Conservation (phyloP, 441 rosid species). For the Geranium incanum region DNA sequence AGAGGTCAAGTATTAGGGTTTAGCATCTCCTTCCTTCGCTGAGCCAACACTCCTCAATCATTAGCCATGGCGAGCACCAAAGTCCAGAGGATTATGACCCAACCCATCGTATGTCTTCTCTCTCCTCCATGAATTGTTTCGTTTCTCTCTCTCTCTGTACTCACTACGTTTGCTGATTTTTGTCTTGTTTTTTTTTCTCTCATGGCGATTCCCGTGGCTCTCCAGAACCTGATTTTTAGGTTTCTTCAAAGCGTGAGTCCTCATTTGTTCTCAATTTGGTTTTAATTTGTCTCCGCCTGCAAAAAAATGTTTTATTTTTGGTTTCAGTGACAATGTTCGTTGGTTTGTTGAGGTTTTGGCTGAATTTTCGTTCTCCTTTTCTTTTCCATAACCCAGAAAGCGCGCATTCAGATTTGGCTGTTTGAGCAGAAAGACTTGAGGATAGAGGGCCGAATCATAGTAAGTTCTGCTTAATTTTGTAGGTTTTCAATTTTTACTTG, state of each 20-base stretch:
- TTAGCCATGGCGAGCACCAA: constrained; percentile 78
- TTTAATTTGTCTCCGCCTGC: neutral
- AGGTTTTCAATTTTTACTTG: neutral
- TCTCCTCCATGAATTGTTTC: neutral
- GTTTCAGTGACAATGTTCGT: neutral
- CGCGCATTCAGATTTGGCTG: constrained; percentile 90
- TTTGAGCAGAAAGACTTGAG: constrained; percentile 88
- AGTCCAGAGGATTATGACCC: constrained; percentile 88
- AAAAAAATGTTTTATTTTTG: neutral
- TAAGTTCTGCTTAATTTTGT: constrained; percentile 28
- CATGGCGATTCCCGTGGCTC: neutral
- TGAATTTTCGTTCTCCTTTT: neutral
- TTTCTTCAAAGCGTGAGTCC: constrained; percentile 78
- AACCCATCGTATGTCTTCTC: constrained; percentile 51
- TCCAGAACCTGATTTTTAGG: constrained; percentile 84
- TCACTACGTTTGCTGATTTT: constrained; percentile 11
- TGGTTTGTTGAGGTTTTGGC: neutral
- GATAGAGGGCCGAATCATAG: constrained; percentile 88
- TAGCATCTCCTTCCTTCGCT: constrained; percentile 9
- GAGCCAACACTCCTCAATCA: neutral
- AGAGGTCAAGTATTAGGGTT: constrained; percentile 19
- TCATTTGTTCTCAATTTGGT: neutral
- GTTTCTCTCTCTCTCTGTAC: neutral
- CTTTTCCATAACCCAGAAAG: constrained; percentile 42
- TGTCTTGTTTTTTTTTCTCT: constrained; percentile 3